Conservation (phyloP, 1,284 basidiomycete genomes). For the Termitomyces sp. region DNA sequence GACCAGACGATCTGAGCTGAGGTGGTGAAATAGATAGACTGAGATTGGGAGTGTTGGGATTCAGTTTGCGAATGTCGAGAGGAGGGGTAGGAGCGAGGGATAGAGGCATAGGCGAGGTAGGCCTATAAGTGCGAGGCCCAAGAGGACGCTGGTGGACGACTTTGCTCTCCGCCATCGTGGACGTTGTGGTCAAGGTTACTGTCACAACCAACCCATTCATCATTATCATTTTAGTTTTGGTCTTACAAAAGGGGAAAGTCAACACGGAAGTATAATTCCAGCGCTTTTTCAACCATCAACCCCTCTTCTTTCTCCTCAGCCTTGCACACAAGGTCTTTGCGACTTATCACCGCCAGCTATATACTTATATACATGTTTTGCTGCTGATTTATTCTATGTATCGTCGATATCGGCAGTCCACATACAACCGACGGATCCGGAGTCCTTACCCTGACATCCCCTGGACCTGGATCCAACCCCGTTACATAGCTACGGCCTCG, state of each 20-base stretch:
- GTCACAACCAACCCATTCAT: slow-evolving; percentile 13
- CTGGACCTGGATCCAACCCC: too few relatives aligned
- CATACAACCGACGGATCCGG: too few relatives aligned
- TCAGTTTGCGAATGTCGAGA: slow-evolving; percentile 31
- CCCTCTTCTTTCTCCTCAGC: too few relatives aligned
- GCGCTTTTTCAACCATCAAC: too few relatives aligned
- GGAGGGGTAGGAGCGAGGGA: slow-evolving; percentile 25
- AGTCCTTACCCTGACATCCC: too few relatives aligned
- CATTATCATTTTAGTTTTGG: slow-evolving; percentile 20
- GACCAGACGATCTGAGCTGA: slow-evolving; percentile 26
- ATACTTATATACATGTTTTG: too few relatives aligned
- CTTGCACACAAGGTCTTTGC: too few relatives aligned
- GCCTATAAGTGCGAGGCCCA: slow-evolving; percentile 50
- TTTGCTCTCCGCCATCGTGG: slow-evolving; percentile 19
- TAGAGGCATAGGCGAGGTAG: slow-evolving; percentile 43
- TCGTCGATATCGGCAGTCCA: too few relatives aligned
- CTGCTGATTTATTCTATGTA: too few relatives aligned
- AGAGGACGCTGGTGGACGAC: slow-evolving; percentile 41
- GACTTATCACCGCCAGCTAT: too few relatives aligned
- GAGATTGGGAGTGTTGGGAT: slow-evolving; percentile 19
- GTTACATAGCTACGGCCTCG: too few relatives aligned
- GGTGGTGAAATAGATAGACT: slow-evolving; percentile 18
- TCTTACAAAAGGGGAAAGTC: slow-evolving; percentile 25
- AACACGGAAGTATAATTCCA: slow-evolving; percentile 14
- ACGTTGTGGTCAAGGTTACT: slow-evolving; percentile 25